Conservation (phyloP, 164 flowering plant genomes). For the Magnolia changhungtana region DNA sequence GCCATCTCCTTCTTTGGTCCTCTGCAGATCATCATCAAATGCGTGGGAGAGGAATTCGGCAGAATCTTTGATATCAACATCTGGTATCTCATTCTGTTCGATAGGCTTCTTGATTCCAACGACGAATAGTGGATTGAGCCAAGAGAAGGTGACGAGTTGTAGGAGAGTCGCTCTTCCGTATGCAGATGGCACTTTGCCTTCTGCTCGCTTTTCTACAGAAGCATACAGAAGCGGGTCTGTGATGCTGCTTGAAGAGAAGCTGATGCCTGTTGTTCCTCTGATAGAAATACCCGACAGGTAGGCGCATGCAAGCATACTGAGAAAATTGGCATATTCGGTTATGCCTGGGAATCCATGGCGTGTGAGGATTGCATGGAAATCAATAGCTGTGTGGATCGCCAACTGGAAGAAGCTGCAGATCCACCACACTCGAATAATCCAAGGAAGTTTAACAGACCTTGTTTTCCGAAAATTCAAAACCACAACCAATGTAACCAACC, state of each 20-base stretch:
- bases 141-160: slow-evolving; percentile 81
- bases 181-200: slow-evolving; percentile 36
- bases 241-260: slow-evolving; percentile 23
- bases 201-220: slow-evolving; percentile 24
- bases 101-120: slow-evolving; percentile 72
- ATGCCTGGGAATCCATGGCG: slow-evolving; percentile 21
- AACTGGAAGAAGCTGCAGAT: slow-evolving; percentile 55
- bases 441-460: slow-evolving; percentile 44
- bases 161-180: slow-evolving; percentile 67
- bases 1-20: slow-evolving; percentile 39
- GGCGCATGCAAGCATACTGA: slow-evolving; percentile 38
- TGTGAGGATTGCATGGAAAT: slow-evolving; percentile 25
- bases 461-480: slow-evolving; percentile 25
- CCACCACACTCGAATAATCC: slow-evolving; percentile 80
- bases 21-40: slow-evolving; percentile 45
- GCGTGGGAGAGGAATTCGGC: slow-evolving; percentile 47
- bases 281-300: slow-evolving; percentile 46
- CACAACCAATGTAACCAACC: slow-evolving; percentile 40
- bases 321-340: slow-evolving; percentile 40
- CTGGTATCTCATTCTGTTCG: slow-evolving; percentile 73
- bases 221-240: slow-evolving; percentile 58
- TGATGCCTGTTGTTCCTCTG: slow-evolving; percentile 55
- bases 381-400: slow-evolving; percentile 25
- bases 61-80: slow-evolving; percentile 63
- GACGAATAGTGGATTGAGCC: slow-evolving; percentile 81